phyloP scores from a whole-genome alignment of 371 early-diverging fungal species.

The Circinella minor region DNA sequence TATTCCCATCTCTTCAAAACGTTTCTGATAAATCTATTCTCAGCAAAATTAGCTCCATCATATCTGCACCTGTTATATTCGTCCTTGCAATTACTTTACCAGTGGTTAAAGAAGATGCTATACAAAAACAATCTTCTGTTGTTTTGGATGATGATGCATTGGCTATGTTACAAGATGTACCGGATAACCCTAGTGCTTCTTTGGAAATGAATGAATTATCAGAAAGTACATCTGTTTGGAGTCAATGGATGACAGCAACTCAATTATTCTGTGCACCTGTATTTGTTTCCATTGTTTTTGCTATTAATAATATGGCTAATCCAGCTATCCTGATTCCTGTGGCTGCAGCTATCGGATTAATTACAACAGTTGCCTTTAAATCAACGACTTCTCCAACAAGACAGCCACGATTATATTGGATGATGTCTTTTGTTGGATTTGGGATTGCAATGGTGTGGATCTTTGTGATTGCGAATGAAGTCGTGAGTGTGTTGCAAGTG shows the following conservation, averaged over 20 bases:
- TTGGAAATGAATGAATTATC: conserved; percentile 20
- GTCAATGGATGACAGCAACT: conserved; percentile 51
- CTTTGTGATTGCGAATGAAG: conserved; percentile 82
- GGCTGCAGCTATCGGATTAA: conserved; percentile 25
- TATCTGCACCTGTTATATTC: conserved; percentile 60
- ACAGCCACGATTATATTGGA: conserved; percentile 45
- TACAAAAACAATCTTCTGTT: conserved; percentile 17
- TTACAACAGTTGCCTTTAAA: conserved; percentile 26
- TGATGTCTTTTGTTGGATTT: conserved; percentile 75
- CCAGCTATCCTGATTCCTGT: conserved; percentile 33
- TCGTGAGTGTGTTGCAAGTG: conserved; percentile 79
- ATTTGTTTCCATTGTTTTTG: conserved; percentile 39
- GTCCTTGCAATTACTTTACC: conserved; percentile 61
- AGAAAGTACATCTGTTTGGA: conserved; percentile 31
- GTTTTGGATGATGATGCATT: conserved; percentile 32
- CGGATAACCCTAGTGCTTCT: conserved; percentile 23
- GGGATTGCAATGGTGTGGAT: conserved; percentile 78
- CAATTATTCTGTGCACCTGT: conserved; percentile 48
- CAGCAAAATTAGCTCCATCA: conserved; percentile 55
- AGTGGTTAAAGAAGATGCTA: conserved; percentile 53
- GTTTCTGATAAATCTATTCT: conserved; percentile 56
- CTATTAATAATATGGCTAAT: conserved; percentile 25
- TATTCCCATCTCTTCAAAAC: conserved; percentile 62
- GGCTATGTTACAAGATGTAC: conserved; percentile 32
- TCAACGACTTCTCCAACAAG: conserved; percentile 32